A percentile compares a stretch with the other conserved stretches of the same genome.
Conservation (phyloP, 1,139 yeast species). For the Blastobotrys ciferrii region DNA sequence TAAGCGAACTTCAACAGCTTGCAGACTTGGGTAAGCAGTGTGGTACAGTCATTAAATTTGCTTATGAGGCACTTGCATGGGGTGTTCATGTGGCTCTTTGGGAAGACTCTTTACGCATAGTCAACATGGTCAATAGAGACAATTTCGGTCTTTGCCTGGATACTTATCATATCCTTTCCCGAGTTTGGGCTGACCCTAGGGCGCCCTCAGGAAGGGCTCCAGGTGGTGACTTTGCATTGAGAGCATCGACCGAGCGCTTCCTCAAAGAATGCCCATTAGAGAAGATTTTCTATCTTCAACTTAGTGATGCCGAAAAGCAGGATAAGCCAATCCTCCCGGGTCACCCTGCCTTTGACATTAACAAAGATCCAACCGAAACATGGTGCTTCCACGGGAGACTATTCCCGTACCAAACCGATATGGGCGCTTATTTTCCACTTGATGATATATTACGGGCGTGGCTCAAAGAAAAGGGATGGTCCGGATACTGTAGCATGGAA, state of each 20-base stretch:
- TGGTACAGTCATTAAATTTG: neutral
- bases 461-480: neutral
- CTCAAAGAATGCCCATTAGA: neutral
- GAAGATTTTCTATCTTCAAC: neutral
- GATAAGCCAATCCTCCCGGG: neutral
- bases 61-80: neutral
- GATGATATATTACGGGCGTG: neutral
- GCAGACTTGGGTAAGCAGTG: neutral
- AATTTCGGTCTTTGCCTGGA: neutral
- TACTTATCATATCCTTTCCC: neutral
- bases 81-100: neutral
- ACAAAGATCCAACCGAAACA: neutral
- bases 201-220: neutral
- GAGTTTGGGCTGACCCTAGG: neutral
- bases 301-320: neutral
- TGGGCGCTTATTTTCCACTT: neutral
- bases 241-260: neutral
- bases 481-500: neutral
- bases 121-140: neutral
- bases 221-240: neutral
- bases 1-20: neutral
- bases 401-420: neutral
- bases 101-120: neutral
- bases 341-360: neutral
- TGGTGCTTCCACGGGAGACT: neutral